Base-by-base conservation (phyloP, 2,329 filamentous ascomycete genomes). In the Penicillium sp. region DNA sequence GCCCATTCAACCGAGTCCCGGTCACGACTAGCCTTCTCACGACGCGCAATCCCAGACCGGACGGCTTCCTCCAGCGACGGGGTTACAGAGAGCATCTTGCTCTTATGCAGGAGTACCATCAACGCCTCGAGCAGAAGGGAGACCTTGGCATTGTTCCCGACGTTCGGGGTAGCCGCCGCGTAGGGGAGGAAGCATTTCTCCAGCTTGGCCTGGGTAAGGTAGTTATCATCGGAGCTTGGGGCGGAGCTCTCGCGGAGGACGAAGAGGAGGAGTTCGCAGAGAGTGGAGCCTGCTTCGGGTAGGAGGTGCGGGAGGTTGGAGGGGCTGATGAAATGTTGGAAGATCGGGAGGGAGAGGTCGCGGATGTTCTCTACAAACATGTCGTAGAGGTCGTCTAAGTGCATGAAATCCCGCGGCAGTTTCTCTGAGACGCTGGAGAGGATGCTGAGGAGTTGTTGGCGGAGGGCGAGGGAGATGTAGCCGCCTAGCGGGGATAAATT, bases 81-180 rank as follows among this genome's bases (percentile, higher is more conserved):
- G 4, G 67, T 75, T 61, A 74, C 52, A 23, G 58, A 59, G 69
- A 77, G 42, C 65, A 71, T 63, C 2, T 72, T 69, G 33, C 68
- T 67, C 15, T 68, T 69, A 13, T 71, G 75, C 29, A 86, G 72
- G 7, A 86, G 75, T 46, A 86, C 80, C 31, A 90, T 67, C 50
- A 91, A 73, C 2, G 80, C 80, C 74, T 93, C 90, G 0, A 91
- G 76, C 31, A 89, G 72, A 10, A 93, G 74, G 2, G 87, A 87
- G 38, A 93, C 80, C 70, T 89, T 89, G 29, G 87, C 86, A 65
- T 94, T 93, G 61, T 91, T 89, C 21, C 84, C 81, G 0, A 82
- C 73, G 7, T 79, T 81, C 15, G 82, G 77, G 0, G 82, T 85
- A 58, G 84, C 86, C 1, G 90, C 88, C 0, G 87, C 79, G 62